Base-by-base conservation (phyloP, 2,329 filamentous ascomycete genomes). In the Colletotrichum shisoi region DNA sequence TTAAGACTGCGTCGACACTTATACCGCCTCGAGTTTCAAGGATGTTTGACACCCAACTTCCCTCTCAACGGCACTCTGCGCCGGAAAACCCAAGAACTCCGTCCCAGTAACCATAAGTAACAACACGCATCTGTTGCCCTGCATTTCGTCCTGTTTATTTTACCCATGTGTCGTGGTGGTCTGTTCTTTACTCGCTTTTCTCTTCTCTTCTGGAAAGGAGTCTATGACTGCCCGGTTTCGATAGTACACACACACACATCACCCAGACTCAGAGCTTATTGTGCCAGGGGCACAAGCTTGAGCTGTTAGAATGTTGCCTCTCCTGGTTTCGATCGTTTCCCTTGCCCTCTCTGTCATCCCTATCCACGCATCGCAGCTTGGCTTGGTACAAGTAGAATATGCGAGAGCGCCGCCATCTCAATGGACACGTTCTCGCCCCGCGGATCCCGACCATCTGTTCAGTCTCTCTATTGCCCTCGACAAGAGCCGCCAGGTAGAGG, bases 401-500 rank as follows among this genome's bases (percentile, higher is more conserved):
- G 19, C 12, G 21, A 45, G 27, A 7, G 11, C 34, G 13, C 44
- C 46, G 9, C 59, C 63, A 39, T 4, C 52, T 4, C 44, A 39
- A 37, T 67, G 59, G 63, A 40, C 17, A 31, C 44, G 17, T 8
- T 57, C 52, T 24, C 52, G 59, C 3, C 6, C 24, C 3, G 21
- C 63, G 0, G 63, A 63, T 15, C 45, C 59, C 1, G 5, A 57
- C 17, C 63, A 67, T 7, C 17, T 0, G 9, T 57, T 67, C 19
- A 48, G 48, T 17, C 24, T 67, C 4, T 67, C 63, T 17, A 57
- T 67, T 4, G 63, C 63, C 9, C 19, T 42, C 2, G 63, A 67
- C 7, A 56, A 59, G 27, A 63, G 59, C 13, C 12, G n/a, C 3
- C 59, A 67, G 9, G 63, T 86, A 31, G 83, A 84, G 62, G 74